Conservation (phyloP, 2,329 filamentous ascomycete genomes). For the Paraphoma sp. region DNA sequence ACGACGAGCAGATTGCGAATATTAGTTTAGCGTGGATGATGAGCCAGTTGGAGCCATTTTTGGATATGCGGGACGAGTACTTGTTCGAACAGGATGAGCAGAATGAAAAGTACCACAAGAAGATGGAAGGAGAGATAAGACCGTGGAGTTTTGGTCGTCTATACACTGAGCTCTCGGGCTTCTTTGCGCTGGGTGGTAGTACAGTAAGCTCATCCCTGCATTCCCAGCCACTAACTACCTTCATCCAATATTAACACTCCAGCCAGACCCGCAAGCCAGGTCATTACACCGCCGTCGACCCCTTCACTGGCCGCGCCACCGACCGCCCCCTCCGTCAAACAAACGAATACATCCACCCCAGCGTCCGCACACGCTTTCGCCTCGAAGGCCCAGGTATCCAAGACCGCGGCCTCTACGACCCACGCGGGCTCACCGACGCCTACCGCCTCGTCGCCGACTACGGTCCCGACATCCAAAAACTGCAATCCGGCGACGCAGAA, state of each 20-base stretch:
- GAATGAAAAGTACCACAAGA: conserved; percentile 54
- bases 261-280: conserved; percentile 54
- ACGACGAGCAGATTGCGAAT: conserved; percentile 55
- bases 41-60: conserved; percentile 56
- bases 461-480: conserved; percentile 26
- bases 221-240: too few relatives aligned
- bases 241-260: conserved; percentile 6
- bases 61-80: conserved; percentile 57
- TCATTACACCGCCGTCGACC: conserved; percentile 55
- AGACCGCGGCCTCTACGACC: conserved; percentile 55
- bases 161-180: conserved; percentile 53
- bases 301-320: conserved; percentile 50
- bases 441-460: conserved; percentile 58
- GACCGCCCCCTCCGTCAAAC: conserved; percentile 55
- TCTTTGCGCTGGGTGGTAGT: conserved; percentile 56
- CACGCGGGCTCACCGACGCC: conserved; percentile 52
- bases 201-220: conserved; percentile 28
- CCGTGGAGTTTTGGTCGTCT: conserved; percentile 58
- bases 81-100: conserved; percentile 55
- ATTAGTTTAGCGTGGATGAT: conserved; percentile 66
- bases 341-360: conserved; percentile 60
- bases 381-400: conserved; percentile 55
- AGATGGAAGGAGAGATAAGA: conserved; percentile 47
- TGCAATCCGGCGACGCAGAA: conserved; percentile 42
- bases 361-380: conserved; percentile 53